These are phyloP conservation scores for Fagopyrum homotropicum DNA, from an alignment of 148 eudicot genomes.

Conservation along the genomic window DNA sequence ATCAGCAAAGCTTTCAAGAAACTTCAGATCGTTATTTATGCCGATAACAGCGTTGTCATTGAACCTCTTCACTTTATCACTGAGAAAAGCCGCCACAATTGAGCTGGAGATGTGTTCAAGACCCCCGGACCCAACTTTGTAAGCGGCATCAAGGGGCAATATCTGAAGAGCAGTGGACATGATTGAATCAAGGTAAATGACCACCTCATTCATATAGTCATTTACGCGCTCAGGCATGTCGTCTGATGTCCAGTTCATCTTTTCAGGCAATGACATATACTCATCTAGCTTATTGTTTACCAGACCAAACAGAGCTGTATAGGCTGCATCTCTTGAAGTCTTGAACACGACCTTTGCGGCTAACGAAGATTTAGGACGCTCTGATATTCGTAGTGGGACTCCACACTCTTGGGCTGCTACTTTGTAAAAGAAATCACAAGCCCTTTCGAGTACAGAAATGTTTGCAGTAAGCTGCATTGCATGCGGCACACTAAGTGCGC, in stretches of 20 bases:
- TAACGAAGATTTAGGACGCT: slow-evolving; percentile 57
- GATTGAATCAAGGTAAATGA: slow-evolving; percentile 65
- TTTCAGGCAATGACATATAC: slow-evolving; percentile 59
- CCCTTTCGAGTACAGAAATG: slow-evolving; percentile 66
- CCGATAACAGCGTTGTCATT: slow-evolving; percentile 68
- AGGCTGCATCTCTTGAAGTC: slow-evolving; percentile 85
- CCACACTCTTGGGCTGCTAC: slow-evolving; percentile 73
- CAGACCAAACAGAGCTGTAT: slow-evolving; percentile 52
- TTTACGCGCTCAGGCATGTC: slow-evolving; percentile 48
- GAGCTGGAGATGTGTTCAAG: slow-evolving; percentile 80
- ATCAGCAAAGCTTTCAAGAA: slow-evolving; percentile 71
- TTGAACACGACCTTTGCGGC: slow-evolving; percentile 72
- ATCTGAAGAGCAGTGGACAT: slow-evolving; percentile 84
- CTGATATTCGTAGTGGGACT: slow-evolving; percentile 48
- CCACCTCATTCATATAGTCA: slow-evolving; percentile 68
- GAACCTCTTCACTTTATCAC: slow-evolving; percentile 80
- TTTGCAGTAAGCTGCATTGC: slow-evolving; percentile 98
- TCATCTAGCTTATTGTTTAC: slow-evolving; percentile 71
- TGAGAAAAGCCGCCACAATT: slow-evolving; percentile 63
- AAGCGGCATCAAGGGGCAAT: slow-evolving; percentile 70
- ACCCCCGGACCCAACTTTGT: slow-evolving; percentile 85
- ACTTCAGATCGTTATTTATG: slow-evolving; percentile 60
- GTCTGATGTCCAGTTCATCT: slow-evolving; percentile 73
- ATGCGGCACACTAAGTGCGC: slow-evolving; percentile 58
- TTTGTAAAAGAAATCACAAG: slow-evolving; percentile 83